A percentile compares a stretch with the other conserved stretches of the same genome.
phyloP scores from a whole-genome alignment of 768 basidiomycete genomes.

The Amanita thiersii region DNA sequence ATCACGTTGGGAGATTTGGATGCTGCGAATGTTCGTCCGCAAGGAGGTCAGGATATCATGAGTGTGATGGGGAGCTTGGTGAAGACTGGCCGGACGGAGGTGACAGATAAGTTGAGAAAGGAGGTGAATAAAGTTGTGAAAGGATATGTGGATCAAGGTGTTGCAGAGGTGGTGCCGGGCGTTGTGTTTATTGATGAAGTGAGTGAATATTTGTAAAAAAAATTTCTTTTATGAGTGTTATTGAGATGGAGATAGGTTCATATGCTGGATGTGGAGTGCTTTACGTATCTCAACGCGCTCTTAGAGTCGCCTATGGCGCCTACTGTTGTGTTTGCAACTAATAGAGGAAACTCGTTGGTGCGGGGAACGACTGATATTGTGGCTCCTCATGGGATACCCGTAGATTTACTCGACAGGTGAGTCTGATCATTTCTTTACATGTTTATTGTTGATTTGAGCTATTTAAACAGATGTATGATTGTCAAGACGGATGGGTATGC shows the following conservation, averaged over 20 bases:
- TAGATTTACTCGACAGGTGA: conserved; percentile 89
- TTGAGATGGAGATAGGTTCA: conserved; percentile 64
- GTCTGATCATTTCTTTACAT: conserved; percentile 12
- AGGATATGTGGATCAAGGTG: conserved; percentile 95
- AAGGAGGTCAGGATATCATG: conserved; percentile 98
- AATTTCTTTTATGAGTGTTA: neutral
- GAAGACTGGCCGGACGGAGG: conserved; percentile 89
- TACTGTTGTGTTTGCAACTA: conserved; percentile 94
- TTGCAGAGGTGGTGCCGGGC: conserved; percentile 95
- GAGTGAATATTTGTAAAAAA: conserved; percentile 13
- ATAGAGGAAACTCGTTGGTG: conserved; percentile 87
- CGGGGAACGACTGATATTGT: conserved; percentile 90
- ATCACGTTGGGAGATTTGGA: conserved; percentile 94
- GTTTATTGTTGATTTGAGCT: conserved; percentile 9
- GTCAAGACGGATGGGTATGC: conserved; percentile 86
- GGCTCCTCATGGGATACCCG: conserved; percentile 88
- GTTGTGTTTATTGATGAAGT: conserved; percentile 99
- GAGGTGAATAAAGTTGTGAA: conserved; percentile 99
- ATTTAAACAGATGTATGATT: conserved; percentile 68
- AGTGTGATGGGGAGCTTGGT: conserved; percentile 91
- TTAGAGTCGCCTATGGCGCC: conserved; percentile 97
- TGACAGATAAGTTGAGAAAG: conserved; percentile 90
- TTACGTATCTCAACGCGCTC: conserved; percentile 94
- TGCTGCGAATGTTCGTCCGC: conserved; percentile 92
- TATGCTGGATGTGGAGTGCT: conserved; percentile 99